Conservation (phyloP, 257 asterid genomes). For the Solanum chiquidenum region DNA sequence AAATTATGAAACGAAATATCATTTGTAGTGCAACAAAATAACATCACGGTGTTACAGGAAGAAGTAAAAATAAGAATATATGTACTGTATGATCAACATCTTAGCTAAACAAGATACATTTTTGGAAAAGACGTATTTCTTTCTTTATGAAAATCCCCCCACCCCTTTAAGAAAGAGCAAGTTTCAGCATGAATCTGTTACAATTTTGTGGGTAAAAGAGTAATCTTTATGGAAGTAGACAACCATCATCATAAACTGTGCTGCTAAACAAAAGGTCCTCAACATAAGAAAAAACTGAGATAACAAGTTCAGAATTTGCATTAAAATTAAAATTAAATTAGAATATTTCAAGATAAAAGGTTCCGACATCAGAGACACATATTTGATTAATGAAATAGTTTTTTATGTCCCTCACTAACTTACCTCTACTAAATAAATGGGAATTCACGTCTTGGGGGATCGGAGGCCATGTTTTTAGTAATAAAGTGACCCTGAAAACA, state of each 20-base stretch:
- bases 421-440: slow-evolving; percentile 19
- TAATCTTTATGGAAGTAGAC: neutral
- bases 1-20: neutral
- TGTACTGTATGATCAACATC: neutral
- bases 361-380: neutral
- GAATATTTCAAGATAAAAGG: neutral
- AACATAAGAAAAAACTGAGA: neutral
- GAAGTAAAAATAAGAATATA: neutral
- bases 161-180: neutral
- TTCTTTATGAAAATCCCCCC: neutral
- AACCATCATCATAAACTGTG: neutral
- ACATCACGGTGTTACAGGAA: neutral
- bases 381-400: neutral
- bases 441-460: slow-evolving; percentile 11
- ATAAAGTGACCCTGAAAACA: slow-evolving; percentile 39
- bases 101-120: neutral
- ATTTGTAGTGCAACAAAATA: neutral
- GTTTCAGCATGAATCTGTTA: neutral
- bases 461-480: slow-evolving; percentile 13
- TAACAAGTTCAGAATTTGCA: neutral
- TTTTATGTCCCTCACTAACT: neutral
- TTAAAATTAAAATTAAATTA: neutral
- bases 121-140: neutral
- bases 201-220: neutral
- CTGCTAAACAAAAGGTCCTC: neutral